These are phyloP conservation scores for Inonotus hispidus DNA, from an alignment of 1,284 basidiomycete species.

Conservation along the genomic window DNA sequence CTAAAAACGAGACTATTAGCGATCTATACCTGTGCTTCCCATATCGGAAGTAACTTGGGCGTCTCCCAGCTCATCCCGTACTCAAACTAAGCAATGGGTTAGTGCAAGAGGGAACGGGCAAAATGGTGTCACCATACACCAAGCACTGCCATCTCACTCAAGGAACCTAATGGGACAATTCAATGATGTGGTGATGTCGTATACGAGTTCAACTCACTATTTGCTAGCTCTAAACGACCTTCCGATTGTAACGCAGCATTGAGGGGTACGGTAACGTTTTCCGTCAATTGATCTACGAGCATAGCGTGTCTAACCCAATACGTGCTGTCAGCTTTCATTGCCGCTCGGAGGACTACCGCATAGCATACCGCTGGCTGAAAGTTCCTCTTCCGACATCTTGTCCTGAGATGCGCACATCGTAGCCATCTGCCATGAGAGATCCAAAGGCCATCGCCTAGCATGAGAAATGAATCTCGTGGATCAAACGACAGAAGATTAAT, in stretches of 20 bases:
- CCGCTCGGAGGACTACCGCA: not conserved
- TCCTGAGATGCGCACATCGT: slow-evolving; percentile 79
- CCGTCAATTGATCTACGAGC: slow-evolving; percentile 82
- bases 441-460: slow-evolving; percentile 77
- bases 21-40: slow-evolving; percentile 74
- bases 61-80: slow-evolving; percentile 85
- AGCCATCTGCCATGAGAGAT: slow-evolving; percentile 72
- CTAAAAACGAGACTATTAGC: slow-evolving; percentile 6
- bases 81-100: slow-evolving; percentile 55
- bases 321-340: not conserved
- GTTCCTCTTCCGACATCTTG: slow-evolving; percentile 89
- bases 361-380: slow-evolving; percentile 72
- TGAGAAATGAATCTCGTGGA: not conserved
- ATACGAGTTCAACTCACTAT: slow-evolving; percentile 49
- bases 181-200: not conserved
- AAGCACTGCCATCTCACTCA: slow-evolving; percentile 84
- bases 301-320: slow-evolving; percentile 64
- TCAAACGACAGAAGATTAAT: not conserved
- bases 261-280: slow-evolving; percentile 71
- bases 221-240: slow-evolving; percentile 79
- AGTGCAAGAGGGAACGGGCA: slow-evolving; percentile 4
- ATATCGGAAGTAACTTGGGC: slow-evolving; percentile 75
- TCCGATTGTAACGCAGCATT: slow-evolving; percentile 58
- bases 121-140: slow-evolving; percentile 46
- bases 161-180: slow-evolving; percentile 48